These are phyloP conservation scores for Kurtzmaniella fragi DNA, from an alignment of 805 yeast genomes.

Conservation along the genomic window DNA sequence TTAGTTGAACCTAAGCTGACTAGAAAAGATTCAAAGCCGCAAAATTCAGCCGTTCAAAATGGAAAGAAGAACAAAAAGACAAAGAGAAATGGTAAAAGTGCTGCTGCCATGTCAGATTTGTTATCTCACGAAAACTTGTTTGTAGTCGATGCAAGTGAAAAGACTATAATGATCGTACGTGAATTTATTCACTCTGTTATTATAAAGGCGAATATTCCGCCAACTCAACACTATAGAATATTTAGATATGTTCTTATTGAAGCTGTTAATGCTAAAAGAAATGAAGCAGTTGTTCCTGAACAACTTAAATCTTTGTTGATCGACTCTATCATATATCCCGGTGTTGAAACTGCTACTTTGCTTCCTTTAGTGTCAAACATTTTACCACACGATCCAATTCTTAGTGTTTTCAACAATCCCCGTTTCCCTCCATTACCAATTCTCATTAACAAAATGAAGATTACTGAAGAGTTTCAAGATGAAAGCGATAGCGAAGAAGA, in stretches of 20 bases:
- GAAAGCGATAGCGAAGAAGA: conserved; percentile 33
- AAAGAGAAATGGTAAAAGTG: conserved; percentile 36
- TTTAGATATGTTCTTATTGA: conserved; percentile 31
- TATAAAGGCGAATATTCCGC: conserved; percentile 47
- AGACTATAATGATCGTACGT: conserved; percentile 31
- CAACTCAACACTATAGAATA: conserved; percentile 60
- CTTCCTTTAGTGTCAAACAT: conserved; percentile 64
- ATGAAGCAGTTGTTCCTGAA: conserved; percentile 18
- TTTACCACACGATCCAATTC: conserved; percentile 43
- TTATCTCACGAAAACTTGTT: conserved; percentile 62
- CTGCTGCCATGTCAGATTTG: conserved; percentile 60
- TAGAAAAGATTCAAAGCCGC: conserved; percentile 2
- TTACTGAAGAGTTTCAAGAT: conserved; percentile 35
- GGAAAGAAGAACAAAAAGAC: conserved; percentile 28
- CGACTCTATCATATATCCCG: conserved; percentile 64
- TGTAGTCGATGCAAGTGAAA: conserved; percentile 31
- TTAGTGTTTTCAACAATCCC: conserved; percentile 67
- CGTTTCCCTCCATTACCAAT: conserved; percentile 56
- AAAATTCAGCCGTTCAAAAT: conserved; percentile 1
- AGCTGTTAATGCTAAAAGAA: conserved; percentile 24
- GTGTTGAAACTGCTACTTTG: conserved; percentile 55
- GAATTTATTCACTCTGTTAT: conserved; percentile 47
- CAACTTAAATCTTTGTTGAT: conserved; percentile 40
- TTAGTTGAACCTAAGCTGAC: conserved; percentile 30
- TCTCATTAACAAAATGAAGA: conserved; percentile 22